Conservation (phyloP, 2,329 filamentous ascomycete genomes). For the Waltergamsia citrina region DNA sequence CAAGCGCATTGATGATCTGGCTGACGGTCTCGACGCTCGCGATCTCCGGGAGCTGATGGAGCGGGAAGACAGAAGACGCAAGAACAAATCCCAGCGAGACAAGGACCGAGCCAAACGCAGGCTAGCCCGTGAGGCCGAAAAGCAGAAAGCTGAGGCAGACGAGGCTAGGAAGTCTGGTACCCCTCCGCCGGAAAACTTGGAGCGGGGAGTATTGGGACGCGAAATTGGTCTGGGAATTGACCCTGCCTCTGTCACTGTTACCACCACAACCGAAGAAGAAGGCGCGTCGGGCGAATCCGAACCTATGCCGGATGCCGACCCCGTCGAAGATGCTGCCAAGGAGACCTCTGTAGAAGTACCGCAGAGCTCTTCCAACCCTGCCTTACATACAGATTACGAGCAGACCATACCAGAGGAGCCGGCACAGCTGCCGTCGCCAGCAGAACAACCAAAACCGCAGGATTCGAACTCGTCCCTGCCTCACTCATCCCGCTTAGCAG, state of each 20-base stretch:
- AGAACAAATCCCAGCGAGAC: slow-evolving; percentile 62
- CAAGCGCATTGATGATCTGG: slow-evolving; percentile 60
- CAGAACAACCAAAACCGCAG: slow-evolving; percentile 1
- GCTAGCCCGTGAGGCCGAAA: slow-evolving; percentile 58
- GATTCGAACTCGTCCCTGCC: slow-evolving; percentile 10
- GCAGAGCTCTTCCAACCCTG: slow-evolving; percentile 18
- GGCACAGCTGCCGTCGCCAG: neutral
- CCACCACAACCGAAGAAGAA: slow-evolving; percentile 39
- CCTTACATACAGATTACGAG: too few relatives aligned
- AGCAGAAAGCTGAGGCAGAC: slow-evolving; percentile 49
- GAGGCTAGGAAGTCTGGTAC: slow-evolving; percentile 41
- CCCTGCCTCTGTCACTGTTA: slow-evolving; percentile 43
- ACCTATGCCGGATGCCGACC: slow-evolving; percentile 12
- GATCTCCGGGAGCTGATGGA: slow-evolving; percentile 86
- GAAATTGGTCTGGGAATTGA: slow-evolving; percentile 49
- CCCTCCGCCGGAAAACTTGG: slow-evolving; percentile 45
- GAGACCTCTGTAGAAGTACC: slow-evolving; percentile 4
- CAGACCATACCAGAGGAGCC: slow-evolving; percentile 10
- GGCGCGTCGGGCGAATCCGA: slow-evolving; percentile 17
- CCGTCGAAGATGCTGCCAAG: slow-evolving; percentile 9
- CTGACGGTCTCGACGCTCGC: slow-evolving; percentile 75
- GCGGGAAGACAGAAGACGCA: slow-evolving; percentile 69
- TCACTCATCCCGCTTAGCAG: slow-evolving; percentile 15
- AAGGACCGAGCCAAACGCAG: slow-evolving; percentile 57
- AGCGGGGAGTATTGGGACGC: slow-evolving; percentile 50